Conservation (phyloP, 306 rosid genomes). For the Prunus kanzakura region DNA sequence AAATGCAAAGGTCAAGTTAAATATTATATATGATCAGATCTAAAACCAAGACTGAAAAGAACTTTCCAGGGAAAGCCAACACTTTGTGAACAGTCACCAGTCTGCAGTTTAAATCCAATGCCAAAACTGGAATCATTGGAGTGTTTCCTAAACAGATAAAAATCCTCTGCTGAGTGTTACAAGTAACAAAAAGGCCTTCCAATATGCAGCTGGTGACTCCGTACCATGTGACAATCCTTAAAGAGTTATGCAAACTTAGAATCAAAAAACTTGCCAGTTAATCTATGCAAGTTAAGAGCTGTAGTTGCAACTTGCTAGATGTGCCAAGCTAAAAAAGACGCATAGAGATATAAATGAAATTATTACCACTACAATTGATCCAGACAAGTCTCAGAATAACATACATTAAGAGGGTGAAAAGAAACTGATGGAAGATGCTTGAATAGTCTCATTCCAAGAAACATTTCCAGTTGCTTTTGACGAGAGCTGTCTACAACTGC, state of each 20-base stretch:
- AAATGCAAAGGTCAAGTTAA: background rate
- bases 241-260: background rate
- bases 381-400: constrained; percentile 38
- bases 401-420: constrained; percentile 82
- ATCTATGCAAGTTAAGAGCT: background rate
- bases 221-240: background rate
- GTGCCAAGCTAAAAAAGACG: constrained; percentile 8
- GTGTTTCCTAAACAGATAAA: background rate
- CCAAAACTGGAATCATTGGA: background rate
- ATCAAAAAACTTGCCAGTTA: constrained; percentile 24
- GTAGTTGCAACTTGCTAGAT: constrained; percentile 16
- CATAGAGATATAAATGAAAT: constrained; percentile 4
- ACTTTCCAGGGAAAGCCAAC: constrained; percentile 1
- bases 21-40: constrained; percentile 2
- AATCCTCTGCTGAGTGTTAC: background rate
- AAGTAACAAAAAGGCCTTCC: background rate
- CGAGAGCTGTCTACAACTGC: constrained; percentile 95
- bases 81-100: constrained; percentile 2
- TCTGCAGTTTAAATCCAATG: background rate
- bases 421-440: constrained; percentile 98
- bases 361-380: constrained; percentile 32
- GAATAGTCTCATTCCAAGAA: constrained; percentile 94
- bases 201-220: constrained; percentile 4
- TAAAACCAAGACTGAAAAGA: background rate
- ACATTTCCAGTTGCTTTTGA: constrained; percentile 94